These are phyloP conservation scores for Pythium utonaiense DNA, from an alignment of 352 stramenopile species.

Conservation along the genomic window DNA sequence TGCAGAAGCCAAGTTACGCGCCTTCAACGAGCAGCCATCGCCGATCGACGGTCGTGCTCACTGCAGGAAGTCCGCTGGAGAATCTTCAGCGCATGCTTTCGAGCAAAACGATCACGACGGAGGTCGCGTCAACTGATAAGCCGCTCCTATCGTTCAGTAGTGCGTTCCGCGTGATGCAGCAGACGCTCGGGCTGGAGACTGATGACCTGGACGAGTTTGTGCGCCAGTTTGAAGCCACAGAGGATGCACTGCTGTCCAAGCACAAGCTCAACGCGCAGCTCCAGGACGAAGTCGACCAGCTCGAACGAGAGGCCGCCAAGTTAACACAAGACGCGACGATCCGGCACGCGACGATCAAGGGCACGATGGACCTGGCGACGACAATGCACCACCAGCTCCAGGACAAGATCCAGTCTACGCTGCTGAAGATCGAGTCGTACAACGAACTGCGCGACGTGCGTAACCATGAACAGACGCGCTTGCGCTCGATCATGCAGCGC, in stretches of 20 bases:
- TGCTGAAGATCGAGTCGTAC: slow-evolving; percentile 37
- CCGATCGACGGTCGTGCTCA: slow-evolving; percentile 17
- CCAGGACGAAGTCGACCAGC: slow-evolving; percentile 37
- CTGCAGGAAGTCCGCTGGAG: slow-evolving; percentile 9
- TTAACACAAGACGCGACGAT: slow-evolving; percentile 29
- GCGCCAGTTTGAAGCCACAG: slow-evolving; percentile 42
- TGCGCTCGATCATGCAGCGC: slow-evolving; percentile 51
- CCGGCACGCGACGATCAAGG: slow-evolving; percentile 35
- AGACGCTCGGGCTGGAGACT: slow-evolving; percentile 27
- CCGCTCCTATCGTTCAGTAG: slow-evolving; percentile 25
- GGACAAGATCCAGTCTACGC: slow-evolving; percentile 22
- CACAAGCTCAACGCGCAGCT: slow-evolving; percentile 55
- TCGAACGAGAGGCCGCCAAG: slow-evolving; percentile 33
- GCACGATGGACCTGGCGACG: slow-evolving; percentile 29
- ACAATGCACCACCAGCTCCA: slow-evolving; percentile 41
- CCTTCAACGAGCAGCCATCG: not conserved
- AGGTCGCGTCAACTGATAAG: slow-evolving; percentile 13
- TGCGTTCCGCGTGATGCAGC: slow-evolving; percentile 53
- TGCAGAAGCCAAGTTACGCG: slow-evolving; percentile 44
- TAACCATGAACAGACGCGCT: slow-evolving; percentile 42
- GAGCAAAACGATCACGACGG: slow-evolving; percentile 1
- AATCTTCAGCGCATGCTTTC: slow-evolving; percentile 21
- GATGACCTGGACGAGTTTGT: slow-evolving; percentile 34
- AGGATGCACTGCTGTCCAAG: slow-evolving; percentile 63
- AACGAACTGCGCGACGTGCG: slow-evolving; percentile 48